Base-by-base conservation (phyloP, 2,329 filamentous ascomycete genomes). In the Fusarium redolens region DNA sequence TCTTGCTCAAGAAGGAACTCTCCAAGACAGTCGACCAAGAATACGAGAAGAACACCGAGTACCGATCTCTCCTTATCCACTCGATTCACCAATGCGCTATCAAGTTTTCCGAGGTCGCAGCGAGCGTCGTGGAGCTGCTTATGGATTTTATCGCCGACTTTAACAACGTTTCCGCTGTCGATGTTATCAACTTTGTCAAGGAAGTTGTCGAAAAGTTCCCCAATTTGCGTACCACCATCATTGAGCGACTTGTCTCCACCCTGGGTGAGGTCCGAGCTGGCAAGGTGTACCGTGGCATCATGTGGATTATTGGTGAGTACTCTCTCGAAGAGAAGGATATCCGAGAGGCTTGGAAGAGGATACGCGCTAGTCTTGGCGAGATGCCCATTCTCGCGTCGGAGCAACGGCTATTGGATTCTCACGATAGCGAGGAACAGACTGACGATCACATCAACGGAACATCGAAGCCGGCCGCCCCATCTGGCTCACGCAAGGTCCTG, bases 111-210 rank as follows among this genome's bases (percentile, higher is more conserved):
- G 96, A 99, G 83, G 96, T 99, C 71, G 96, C 96, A 31, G 93
- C 96, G 50, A 98, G 94, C 79, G 96, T 99, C 20, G 96, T 99
- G 61, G 96, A 96, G 74, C 89, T 98, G 48, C 89, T 99, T 60
- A 99, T 99, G 96, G 96, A 99, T 83, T 98, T 98, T 81, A 98
- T 99, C 79, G 94, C 93, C 57, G 96, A 99, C 82, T 98, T 98
- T 82, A 98, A 97, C 86, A 98, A 97, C 79, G 93, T 93, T 48
- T 97, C 96, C 3, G 96, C 96, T 2, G 94, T 99, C 35, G 96
- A 99, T 82, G 96, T 99, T 60, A 98, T 99, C 79, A 95, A 94
- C 61, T 99, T 99, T 80, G 95, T 99, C 72, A 99, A 99, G 84
- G 96, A 99, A 82, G 96, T 99, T 7, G 96, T 98, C 11, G 96